Percentiles rank a stretch among this genome's conserved stretches.
These are phyloP conservation scores for Macrotyloma uniflorum DNA, from an alignment of 306 rosid species.

Conservation along the genomic window DNA sequence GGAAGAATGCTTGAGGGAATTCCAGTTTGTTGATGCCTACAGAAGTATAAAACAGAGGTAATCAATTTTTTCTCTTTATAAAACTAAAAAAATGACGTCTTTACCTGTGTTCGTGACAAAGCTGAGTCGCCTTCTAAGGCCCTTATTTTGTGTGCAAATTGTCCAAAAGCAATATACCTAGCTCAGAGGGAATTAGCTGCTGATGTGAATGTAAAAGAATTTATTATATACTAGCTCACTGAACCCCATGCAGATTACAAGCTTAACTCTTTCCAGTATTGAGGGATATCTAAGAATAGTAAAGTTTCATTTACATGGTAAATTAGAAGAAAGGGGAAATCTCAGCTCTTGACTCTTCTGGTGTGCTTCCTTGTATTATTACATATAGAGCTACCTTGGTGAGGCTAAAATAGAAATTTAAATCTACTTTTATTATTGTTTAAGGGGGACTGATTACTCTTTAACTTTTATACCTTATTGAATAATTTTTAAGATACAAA, in stretches of 20 bases:
- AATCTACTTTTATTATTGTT: background rate
- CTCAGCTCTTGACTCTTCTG: background rate
- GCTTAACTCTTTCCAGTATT: slow-evolving; percentile 8
- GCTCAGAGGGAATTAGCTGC: slow-evolving; percentile 6
- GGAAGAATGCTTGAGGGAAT: slow-evolving; percentile 99
- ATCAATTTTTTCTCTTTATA: slow-evolving; percentile 8
- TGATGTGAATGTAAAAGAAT: background rate
- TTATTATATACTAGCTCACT: background rate
- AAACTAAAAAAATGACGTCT: slow-evolving; percentile 20
- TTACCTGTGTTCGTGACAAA: background rate
- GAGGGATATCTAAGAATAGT: background rate
- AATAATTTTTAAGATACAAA: background rate
- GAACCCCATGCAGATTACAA: background rate
- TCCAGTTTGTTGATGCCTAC: slow-evolving; percentile 92
- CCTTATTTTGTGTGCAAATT: slow-evolving; percentile 23
- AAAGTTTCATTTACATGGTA: background rate
- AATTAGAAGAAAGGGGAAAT: background rate
- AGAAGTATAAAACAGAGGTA: slow-evolving; percentile 97
- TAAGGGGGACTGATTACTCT: background rate
- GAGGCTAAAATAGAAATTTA: background rate
- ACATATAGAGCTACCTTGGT: background rate
- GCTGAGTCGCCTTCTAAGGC: slow-evolving; percentile 4
- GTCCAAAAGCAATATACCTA: slow-evolving; percentile 6
- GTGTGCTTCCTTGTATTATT: background rate
- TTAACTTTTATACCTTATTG: background rate